Base-by-base conservation (phyloP, 352 stramenopile species). In the Phytopythium mirpurense region DNA sequence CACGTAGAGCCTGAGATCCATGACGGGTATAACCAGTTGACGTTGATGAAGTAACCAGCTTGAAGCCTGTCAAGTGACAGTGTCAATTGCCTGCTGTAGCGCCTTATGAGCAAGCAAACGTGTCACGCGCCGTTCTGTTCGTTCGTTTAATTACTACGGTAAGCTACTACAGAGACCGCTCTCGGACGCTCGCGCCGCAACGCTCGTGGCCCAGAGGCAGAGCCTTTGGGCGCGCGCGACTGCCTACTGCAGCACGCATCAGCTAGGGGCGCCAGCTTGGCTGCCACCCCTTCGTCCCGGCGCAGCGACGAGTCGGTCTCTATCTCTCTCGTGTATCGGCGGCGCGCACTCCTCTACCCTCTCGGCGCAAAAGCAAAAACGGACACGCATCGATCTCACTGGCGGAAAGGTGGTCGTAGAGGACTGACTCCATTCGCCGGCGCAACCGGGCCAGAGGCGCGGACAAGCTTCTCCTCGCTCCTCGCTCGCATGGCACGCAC, bases 101-200 rank as follows among this genome's bases (percentile, higher is more conserved):
- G n/a, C n/a, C n/a, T n/a, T n/a, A n/a, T n/a, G n/a, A n/a, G n/a
- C 15, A 47, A 32, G 3, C 41, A 32, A 34, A n/a, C 40, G 21
- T n/a, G 40, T n/a, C 12, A 19, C 21, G 40, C 40, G 21, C 41
- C 23, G 41, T 32, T 14, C 41, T n/a, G 40, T n/a, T 45, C 21
- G 40, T n/a, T 45, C 21, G 40, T 21, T 47, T 47, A 34, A 47
- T 47, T 47, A 47, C 41, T 47, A 21, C 15, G 40, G 40, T 46
- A 46, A 31, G 21, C 40, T 46, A 47, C 40, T 46, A 47, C 41
- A 34, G 41, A 47, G 41, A 47, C 41, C 24, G 41, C 5, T 47
- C 24, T 34, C 3, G 5, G 41, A 18, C 41, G 24, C 24, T 21
- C 15, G 41, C 23, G 4, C 0, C 23, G 24, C 14, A 18, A 47